Base-by-base conservation (phyloP, 2,329 filamentous ascomycete species). In the Pseudonectria buxi region DNA sequence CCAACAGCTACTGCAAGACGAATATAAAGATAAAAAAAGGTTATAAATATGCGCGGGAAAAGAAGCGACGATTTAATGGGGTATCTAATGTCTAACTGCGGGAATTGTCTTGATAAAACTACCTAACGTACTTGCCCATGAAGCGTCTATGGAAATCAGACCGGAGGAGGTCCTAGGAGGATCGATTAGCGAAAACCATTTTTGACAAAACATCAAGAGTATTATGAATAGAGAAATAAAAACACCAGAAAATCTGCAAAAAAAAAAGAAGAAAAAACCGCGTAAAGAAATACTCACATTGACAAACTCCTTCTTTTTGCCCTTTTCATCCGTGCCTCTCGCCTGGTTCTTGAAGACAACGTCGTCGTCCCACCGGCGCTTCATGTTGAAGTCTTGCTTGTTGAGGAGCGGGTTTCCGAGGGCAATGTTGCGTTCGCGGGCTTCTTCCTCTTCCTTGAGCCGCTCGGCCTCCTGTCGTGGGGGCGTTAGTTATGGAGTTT, bases 271-370 rank as follows among this genome's bases (percentile, higher is more conserved):
- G 9, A 22, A 22, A n/a, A 37, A 40, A n/a, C n/a, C n/a, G n/a
- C n/a, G n/a, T 25, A 39, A 13, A 32, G 7, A 24, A 40, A 28
- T 18, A 67, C 80, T 67, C 60, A 86, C 88, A 58, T 98, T 98
- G 62, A 98, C 89, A 65, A 98, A 98, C 63, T 95, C 89, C 68
- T 90, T 94, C 64, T 75, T 78, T 68, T 88, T 78, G 44, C 83
- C 80, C 68, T 83, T 89, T 44, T 95, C 87, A 56, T 96, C 90
- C 1, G 89, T 95, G 7, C 90, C 92, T 40, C 92, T 76, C 24
- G 90, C 92, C 66, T 98, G 92, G 62, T 98, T 98, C 70, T 95
- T 96, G 68, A 98, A 98, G 3, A 98, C 89, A 10, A 98, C 92
- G 58, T 98, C 92, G 53, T 98, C 92, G 51, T 98, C 92, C 92